A percentile compares a stretch with the other conserved stretches of the same genome.
phyloP scores from a whole-genome alignment of 352 stramenopile species.

The Phytopythium cucurbitacearum region DNA sequence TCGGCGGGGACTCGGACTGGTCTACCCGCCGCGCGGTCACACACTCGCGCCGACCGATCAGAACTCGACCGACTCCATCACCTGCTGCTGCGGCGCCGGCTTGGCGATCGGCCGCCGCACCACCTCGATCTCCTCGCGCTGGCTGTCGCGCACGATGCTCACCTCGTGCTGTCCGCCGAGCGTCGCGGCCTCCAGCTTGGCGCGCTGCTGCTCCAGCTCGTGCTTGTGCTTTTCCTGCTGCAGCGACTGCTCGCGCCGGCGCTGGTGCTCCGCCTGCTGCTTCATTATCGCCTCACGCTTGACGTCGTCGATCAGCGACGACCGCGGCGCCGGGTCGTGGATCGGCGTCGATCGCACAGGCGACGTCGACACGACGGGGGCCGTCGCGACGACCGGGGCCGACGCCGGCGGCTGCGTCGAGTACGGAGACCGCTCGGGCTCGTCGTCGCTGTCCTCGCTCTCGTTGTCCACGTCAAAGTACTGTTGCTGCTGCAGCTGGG shows the following conservation, averaged over 20 bases:
- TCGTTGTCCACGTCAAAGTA: slow-evolving; percentile 33
- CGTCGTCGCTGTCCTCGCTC: slow-evolving; percentile 20
- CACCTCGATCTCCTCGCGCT: slow-evolving; percentile 20
- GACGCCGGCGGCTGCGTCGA: slow-evolving; percentile 10
- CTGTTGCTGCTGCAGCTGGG: slow-evolving; percentile 28
- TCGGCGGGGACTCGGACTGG: no score
- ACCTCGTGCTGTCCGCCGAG: slow-evolving; percentile 18
- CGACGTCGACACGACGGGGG: slow-evolving; percentile 4
- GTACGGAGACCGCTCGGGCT: slow-evolving; percentile 18
- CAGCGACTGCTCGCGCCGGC: slow-evolving; percentile 52
- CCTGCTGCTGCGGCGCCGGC: slow-evolving; percentile 6
- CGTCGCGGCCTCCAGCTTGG: slow-evolving; percentile 14
- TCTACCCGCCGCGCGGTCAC: no score
- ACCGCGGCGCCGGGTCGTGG: slow-evolving; percentile 25
- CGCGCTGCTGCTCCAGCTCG: slow-evolving; percentile 26
- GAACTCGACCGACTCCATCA: slow-evolving; percentile 40
- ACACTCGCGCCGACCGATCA: slow-evolving; percentile 1
- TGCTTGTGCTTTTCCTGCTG: slow-evolving; percentile 44
- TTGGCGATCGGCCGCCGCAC: slow-evolving; percentile 33
- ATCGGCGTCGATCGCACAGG: slow-evolving; percentile 4
- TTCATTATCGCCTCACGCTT: slow-evolving; percentile 70
- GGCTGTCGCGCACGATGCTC: slow-evolving; percentile 4
- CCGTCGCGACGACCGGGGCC: slow-evolving; percentile 8
- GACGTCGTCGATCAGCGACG: slow-evolving; percentile 56
- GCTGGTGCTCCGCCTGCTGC: slow-evolving; percentile 56